Percentiles rank a stretch among this genome's conserved stretches.
These are phyloP conservation scores for Ogataea degrootiae DNA, from an alignment of 805 yeast species.

Conservation along the genomic window DNA sequence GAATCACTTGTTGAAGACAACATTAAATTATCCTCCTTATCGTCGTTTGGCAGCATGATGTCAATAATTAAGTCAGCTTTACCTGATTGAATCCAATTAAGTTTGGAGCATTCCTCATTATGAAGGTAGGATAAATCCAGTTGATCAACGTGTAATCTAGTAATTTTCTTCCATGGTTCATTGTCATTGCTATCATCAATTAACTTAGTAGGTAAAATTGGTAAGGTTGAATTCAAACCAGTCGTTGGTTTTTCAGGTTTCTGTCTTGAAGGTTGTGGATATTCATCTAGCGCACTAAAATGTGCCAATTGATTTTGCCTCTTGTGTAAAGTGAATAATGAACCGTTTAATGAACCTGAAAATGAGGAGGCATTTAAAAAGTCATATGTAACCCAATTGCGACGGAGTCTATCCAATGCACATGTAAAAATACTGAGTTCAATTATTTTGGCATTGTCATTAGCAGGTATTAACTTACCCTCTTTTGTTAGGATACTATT, in stretches of 20 bases:
- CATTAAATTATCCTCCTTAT: slow-evolving; percentile 23
- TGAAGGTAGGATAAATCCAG: slow-evolving; percentile 28
- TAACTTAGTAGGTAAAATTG: slow-evolving; percentile 20
- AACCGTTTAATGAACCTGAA: slow-evolving; percentile 69
- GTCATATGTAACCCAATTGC: slow-evolving; percentile 57
- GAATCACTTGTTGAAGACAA: slow-evolving; percentile 11
- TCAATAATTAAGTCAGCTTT: slow-evolving; percentile 68
- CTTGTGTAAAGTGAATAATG: slow-evolving; percentile 73
- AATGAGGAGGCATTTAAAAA: slow-evolving; percentile 65
- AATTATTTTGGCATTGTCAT: slow-evolving; percentile 30
- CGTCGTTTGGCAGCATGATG: slow-evolving; percentile 59
- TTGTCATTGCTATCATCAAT: slow-evolving; percentile 23
- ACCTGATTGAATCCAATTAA: slow-evolving; percentile 72
- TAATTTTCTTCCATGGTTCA: slow-evolving; percentile 45
- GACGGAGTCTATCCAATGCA: slow-evolving; percentile 56
- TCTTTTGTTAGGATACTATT: neutral
- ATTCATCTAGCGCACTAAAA: slow-evolving; percentile 30
- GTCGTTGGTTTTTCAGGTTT: neutral
- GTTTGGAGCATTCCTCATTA: slow-evolving; percentile 35
- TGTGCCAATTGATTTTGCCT: slow-evolving; percentile 56
- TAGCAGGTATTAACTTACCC: slow-evolving; percentile 6
- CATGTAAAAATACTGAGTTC: slow-evolving; percentile 60
- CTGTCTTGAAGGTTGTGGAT: neutral
- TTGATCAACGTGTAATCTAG: slow-evolving; percentile 39
- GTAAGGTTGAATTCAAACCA: slow-evolving; percentile 1